A percentile compares a stretch with the other conserved stretches of the same genome.
These are phyloP conservation scores for Graphilbum fragrans DNA, from an alignment of 2,329 filamentous ascomycete species.

Conservation along the genomic window DNA sequence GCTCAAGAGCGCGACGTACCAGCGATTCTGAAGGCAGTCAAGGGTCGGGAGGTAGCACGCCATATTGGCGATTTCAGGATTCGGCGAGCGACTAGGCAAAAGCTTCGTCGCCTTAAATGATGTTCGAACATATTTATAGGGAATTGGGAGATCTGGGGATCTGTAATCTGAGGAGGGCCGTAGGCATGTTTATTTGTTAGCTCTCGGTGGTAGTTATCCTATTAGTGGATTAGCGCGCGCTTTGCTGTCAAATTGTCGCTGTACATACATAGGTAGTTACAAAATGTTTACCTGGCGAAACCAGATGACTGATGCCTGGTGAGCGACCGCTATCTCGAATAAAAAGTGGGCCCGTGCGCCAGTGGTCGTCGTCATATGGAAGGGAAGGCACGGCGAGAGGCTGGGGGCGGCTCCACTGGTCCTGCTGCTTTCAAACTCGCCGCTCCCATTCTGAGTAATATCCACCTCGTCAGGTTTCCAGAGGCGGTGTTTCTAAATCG, in stretches of 20 bases:
- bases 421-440: slow-evolving; percentile 2
- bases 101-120: background rate
- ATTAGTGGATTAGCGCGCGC: no score
- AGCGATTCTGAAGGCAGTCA: background rate
- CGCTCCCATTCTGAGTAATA: slow-evolving; percentile 3
- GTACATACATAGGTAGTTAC: no score
- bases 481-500: background rate
- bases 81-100: slow-evolving; percentile 1
- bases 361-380: slow-evolving; percentile 7
- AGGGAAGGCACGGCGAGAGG: slow-evolving; percentile 8
- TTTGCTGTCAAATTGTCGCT: no score
- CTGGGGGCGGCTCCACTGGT: slow-evolving; percentile 6
- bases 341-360: slow-evolving; percentile 5
- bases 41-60: slow-evolving; percentile 1
- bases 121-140: background rate
- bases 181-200: no score
- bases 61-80: slow-evolving; percentile 8
- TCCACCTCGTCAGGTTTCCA: background rate
- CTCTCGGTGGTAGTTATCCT: no score
- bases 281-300: no score
- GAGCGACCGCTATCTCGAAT: background rate
- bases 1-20: no score
- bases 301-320: background rate
- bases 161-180: no score
- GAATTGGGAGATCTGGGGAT: no score